A percentile compares a stretch with the other conserved stretches of the same genome.
Conservation (phyloP, 116 monocot species). For the Zostera marina region DNA sequence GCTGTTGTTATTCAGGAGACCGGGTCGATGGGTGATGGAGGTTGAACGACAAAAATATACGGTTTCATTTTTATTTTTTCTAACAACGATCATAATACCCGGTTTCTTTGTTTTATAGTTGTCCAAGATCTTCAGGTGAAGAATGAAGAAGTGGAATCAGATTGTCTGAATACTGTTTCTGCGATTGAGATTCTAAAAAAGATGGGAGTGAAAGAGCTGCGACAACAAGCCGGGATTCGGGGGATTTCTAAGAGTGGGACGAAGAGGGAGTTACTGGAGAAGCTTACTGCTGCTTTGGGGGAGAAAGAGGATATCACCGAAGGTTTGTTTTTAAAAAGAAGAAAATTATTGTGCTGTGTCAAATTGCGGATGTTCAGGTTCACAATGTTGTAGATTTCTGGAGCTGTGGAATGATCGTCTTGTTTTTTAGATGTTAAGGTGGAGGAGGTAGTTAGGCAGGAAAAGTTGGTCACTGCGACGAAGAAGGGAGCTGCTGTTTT, state of each 20-base stretch:
- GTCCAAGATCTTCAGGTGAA: conserved; percentile 15
- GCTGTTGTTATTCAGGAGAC: conserved; percentile 2
- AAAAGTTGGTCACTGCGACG: conserved; percentile 65
- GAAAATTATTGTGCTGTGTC: no score
- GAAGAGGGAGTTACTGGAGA: conserved; percentile 36
- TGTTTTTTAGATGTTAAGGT: neutral
- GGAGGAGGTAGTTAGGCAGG: conserved; percentile 13
- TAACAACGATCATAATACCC: neutral
- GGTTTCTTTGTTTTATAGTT: conserved; percentile 13
- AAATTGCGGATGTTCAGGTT: no score
- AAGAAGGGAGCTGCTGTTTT: conserved; percentile 67
- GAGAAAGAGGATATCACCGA: conserved; percentile 4
- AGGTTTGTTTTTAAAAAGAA: neutral
- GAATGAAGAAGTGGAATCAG: neutral
- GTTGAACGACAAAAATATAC: neutral
- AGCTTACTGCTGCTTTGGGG: conserved; percentile 16
- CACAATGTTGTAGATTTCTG: neutral
- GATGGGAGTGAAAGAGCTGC: conserved; percentile 34
- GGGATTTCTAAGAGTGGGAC: conserved; percentile 28
- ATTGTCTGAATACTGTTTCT: neutral
- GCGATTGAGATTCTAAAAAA: neutral
- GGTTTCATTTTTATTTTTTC: neutral
- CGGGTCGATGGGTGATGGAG: neutral
- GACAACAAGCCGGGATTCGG: conserved; percentile 18
- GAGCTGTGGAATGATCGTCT: neutral